phyloP scores from a whole-genome alignment of 2,329 filamentous ascomycete species.

The Calcarisporium arbuscula region DNA sequence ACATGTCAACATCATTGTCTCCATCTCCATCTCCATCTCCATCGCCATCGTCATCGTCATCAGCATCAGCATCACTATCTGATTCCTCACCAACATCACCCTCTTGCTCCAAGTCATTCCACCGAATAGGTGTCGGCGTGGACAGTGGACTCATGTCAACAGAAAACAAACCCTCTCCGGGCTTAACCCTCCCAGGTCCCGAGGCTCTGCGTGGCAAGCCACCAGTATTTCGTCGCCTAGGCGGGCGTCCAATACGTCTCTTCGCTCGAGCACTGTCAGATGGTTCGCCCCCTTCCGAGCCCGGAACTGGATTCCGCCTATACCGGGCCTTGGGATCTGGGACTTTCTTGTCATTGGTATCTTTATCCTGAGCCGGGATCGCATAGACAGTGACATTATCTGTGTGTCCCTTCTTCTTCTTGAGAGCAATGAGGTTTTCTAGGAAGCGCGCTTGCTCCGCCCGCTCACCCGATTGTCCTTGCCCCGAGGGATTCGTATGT shows the following conservation, averaged over 20 bases:
- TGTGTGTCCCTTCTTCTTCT: constrained; percentile 55
- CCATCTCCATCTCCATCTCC: too few relatives aligned
- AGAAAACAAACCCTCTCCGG: neutral
- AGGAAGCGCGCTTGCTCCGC: constrained; percentile 52
- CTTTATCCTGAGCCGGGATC: constrained; percentile 33
- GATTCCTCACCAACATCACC: constrained; percentile 19
- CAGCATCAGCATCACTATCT: constrained; percentile 9
- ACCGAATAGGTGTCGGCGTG: constrained; percentile 27
- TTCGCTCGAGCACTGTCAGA: constrained; percentile 5
- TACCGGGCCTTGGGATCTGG: constrained; percentile 31
- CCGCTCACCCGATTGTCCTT: constrained; percentile 41
- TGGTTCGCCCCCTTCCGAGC: constrained; percentile 13
- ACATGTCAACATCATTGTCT: constrained; percentile 21
- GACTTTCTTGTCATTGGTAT: constrained; percentile 34
- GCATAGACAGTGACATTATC: constrained; percentile 60
- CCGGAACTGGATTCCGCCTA: constrained; percentile 12
- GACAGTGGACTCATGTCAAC: constrained; percentile 17
- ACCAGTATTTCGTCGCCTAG: constrained; percentile 3
- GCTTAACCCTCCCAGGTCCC: neutral
- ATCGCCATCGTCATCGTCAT: constrained; percentile 17
- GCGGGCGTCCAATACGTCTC: constrained; percentile 13
- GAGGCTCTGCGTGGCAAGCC: too few relatives aligned
- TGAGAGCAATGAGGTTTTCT: constrained; percentile 58
- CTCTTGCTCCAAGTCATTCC: constrained; percentile 25
- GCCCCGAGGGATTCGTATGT: constrained; percentile 38